Evolutionary conservation across 1,284 basidiomycete genomes (phyloP).

Genomic region (Ceratobasidium sp.): DNA sequence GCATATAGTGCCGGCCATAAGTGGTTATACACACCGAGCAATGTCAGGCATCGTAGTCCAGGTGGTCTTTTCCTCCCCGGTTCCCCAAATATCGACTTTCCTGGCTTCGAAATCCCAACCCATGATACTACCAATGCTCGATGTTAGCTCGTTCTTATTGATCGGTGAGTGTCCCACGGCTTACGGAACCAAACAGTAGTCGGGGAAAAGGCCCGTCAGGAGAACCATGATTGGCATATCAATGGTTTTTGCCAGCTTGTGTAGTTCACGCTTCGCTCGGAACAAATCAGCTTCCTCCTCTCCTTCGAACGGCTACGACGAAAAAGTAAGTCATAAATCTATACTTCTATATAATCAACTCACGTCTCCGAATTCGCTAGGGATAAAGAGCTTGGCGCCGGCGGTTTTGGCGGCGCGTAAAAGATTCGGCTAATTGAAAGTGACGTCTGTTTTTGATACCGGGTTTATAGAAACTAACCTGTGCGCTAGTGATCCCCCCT

Average conservation of each 20-base stretch:
- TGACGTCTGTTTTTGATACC: not conserved
- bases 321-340: not conserved
- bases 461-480: not conserved
- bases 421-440: slow-evolving; percentile 15
- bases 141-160: not conserved
- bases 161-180: not conserved
- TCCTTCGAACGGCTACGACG: slow-evolving; percentile 30
- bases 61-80: slow-evolving; percentile 36
- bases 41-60: slow-evolving; percentile 46
- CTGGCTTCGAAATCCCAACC: slow-evolving; percentile 38
- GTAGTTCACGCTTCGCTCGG: slow-evolving; percentile 40
- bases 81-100: slow-evolving; percentile 43
- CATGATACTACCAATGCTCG: not conserved
- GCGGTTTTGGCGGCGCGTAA: slow-evolving; percentile 35
- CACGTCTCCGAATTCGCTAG: slow-evolving; percentile 43
- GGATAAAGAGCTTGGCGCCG: slow-evolving; percentile 44
- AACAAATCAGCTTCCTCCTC: slow-evolving; percentile 33
- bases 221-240: slow-evolving; percentile 36
- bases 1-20: not conserved
- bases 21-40: slow-evolving; percentile 34
- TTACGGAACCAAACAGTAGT: slow-evolving; percentile 33
- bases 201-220: slow-evolving; percentile 42
- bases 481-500: slow-evolving; percentile 24
- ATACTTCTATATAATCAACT: not conserved
- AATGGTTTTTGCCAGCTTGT: slow-evolving; percentile 40